phyloP scores from a whole-genome alignment of 805 yeast genomes.

The Suhomyces faveliae region DNA sequence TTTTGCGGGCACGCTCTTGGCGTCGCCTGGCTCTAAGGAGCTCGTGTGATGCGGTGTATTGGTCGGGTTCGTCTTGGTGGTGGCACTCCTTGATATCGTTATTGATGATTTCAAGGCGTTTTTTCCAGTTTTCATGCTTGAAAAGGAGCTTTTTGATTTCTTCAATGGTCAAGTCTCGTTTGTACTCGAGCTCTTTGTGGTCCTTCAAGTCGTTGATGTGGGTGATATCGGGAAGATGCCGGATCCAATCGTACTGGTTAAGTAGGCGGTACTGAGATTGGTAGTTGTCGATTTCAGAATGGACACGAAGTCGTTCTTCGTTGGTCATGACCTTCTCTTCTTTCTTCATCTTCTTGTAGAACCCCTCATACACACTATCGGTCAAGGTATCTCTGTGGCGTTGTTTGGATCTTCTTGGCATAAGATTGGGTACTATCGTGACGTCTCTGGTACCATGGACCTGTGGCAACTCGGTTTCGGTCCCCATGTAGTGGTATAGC shows the following conservation, averaged over 20 bases:
- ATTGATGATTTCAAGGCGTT: conserved; percentile 26
- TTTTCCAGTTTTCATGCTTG: conserved; percentile 41
- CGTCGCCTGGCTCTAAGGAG: conserved; percentile 22
- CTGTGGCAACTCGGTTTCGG: conserved; percentile 12
- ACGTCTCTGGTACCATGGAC: not conserved
- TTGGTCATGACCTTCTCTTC: conserved; percentile 61
- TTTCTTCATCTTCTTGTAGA: conserved; percentile 60
- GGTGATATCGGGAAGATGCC: conserved; percentile 47
- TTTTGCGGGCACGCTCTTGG: conserved; percentile 20
- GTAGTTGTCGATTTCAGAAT: conserved; percentile 57
- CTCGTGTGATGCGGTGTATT: conserved; percentile 23
- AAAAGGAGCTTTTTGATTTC: conserved; percentile 42
- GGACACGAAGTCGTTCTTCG: conserved; percentile 52
- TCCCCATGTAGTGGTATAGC: conserved; percentile 13
- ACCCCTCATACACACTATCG: conserved; percentile 42
- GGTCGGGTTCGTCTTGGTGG: conserved; percentile 22
- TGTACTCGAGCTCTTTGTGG: conserved; percentile 48
- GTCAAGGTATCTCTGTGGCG: conserved; percentile 39
- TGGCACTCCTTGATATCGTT: conserved; percentile 22
- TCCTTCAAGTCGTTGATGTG: conserved; percentile 48
- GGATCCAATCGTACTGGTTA: conserved; percentile 46
- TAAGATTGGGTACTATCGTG: conserved; percentile 5
- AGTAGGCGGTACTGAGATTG: conserved; percentile 42
- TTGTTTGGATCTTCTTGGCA: conserved; percentile 22
- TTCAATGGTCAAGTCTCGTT: conserved; percentile 50